Percentiles rank a stretch among this genome's conserved stretches.
Conservation (phyloP, 352 stramenopile genomes). For the Phytopythium sindhum region DNA sequence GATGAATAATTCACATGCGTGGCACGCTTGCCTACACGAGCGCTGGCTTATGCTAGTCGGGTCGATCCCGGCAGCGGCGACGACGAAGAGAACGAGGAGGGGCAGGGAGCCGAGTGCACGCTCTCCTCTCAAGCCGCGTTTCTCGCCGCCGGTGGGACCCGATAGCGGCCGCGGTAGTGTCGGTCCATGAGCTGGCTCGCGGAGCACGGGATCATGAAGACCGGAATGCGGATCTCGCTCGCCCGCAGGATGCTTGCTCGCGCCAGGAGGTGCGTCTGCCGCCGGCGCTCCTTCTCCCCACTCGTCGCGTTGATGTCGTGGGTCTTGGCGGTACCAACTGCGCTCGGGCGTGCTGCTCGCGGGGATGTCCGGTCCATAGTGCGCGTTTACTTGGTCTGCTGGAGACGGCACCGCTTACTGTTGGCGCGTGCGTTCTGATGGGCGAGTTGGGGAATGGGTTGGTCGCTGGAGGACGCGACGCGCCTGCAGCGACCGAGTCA, state of each 20-base stretch:
- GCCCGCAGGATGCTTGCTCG: background rate
- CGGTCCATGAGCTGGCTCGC: slow-evolving; percentile 50
- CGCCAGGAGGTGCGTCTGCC: background rate
- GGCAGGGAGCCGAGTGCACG: background rate
- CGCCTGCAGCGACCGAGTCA: too few relatives aligned
- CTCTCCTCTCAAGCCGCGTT: background rate
- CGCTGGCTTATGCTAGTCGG: too few relatives aligned
- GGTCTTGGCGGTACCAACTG: background rate
- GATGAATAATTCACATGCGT: too few relatives aligned
- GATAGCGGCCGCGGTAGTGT: slow-evolving; percentile 28
- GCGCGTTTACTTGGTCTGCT: background rate
- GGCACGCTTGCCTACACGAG: too few relatives aligned
- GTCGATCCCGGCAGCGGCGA: background rate
- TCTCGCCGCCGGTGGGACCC: background rate
- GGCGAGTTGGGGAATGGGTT: background rate
- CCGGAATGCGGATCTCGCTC: slow-evolving; percentile 34
- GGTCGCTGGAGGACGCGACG: background rate
- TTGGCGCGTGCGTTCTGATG: background rate
- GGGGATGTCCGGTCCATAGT: background rate
- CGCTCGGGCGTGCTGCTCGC: background rate
- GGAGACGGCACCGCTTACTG: too few relatives aligned
- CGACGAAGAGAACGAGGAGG: background rate
- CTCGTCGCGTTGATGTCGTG: background rate
- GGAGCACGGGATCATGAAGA: slow-evolving; percentile 57
- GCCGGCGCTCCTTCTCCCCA: background rate